These are phyloP conservation scores for Podila clonocystis DNA, from an alignment of 192 early-diverging fungal genomes.

Conservation along the genomic window DNA sequence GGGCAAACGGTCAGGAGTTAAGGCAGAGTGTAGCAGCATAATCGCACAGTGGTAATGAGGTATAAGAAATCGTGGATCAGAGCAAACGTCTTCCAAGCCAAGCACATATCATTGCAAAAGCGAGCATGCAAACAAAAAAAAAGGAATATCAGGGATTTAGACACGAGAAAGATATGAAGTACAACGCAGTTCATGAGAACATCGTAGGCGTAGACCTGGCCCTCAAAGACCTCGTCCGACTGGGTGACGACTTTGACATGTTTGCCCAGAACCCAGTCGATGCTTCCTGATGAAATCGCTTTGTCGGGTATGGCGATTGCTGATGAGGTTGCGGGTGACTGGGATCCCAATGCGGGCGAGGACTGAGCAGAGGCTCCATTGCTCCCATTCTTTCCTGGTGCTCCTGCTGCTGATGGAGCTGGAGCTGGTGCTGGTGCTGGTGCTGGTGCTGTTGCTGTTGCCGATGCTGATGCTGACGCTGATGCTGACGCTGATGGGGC, in stretches of 20 bases:
- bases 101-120: not conserved
- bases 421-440: not conserved
- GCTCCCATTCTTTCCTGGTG: slow-evolving; percentile 26
- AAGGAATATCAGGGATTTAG: not conserved
- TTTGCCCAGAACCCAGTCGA: slow-evolving; percentile 60
- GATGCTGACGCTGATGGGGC: not conserved
- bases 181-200: slow-evolving; percentile 67
- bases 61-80: too few relatives aligned
- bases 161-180: slow-evolving; percentile 70
- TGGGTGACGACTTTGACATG: slow-evolving; percentile 58
- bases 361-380: slow-evolving; percentile 1
- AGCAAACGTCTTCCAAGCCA: not conserved
- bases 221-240: slow-evolving; percentile 62
- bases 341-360: slow-evolving; percentile 21
- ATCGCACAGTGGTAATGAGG: too few relatives aligned
- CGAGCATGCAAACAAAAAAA: slow-evolving; percentile 5
- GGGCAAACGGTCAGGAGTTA: slow-evolving; percentile 24
- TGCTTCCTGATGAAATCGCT: slow-evolving; percentile 28
- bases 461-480: not conserved
- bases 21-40: slow-evolving; percentile 12
- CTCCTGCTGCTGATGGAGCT: not conserved
- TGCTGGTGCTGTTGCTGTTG: not conserved
- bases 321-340: slow-evolving; percentile 6
- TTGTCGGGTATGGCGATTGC: not conserved
- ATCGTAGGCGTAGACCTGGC: slow-evolving; percentile 68